These are phyloP conservation scores for Vanrija humicola DNA, from an alignment of 1,284 basidiomycete species.

Conservation along the genomic window DNA sequence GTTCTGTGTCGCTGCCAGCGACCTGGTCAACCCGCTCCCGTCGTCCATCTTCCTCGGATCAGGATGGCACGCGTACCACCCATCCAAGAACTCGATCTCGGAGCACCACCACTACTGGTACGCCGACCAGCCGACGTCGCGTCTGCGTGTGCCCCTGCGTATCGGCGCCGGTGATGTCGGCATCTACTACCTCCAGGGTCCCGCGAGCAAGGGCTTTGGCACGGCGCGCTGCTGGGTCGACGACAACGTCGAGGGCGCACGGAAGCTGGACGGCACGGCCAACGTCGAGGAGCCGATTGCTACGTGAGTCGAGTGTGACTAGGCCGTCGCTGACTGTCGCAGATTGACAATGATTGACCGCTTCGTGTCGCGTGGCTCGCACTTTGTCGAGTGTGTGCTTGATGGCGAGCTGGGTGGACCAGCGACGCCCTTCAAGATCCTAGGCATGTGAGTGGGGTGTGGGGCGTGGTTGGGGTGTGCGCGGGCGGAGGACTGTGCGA, in stretches of 20 bases:
- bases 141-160: slow-evolving; percentile 44
- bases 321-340: slow-evolving; percentile 31
- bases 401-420: slow-evolving; percentile 68
- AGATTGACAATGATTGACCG: slow-evolving; percentile 68
- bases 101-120: slow-evolving; percentile 79
- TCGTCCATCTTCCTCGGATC: slow-evolving; percentile 81
- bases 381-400: slow-evolving; percentile 74
- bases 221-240: slow-evolving; percentile 51
- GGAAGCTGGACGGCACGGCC: slow-evolving; percentile 46
- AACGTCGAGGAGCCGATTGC: slow-evolving; percentile 31
- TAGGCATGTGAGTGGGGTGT: slow-evolving; percentile 56
- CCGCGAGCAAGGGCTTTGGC: slow-evolving; percentile 44
- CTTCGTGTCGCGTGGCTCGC: slow-evolving; percentile 66
- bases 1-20: slow-evolving; percentile 86
- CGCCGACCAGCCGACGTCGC: slow-evolving; percentile 52
- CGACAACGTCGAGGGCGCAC: slow-evolving; percentile 49
- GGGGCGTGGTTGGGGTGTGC: no score
- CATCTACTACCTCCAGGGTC: slow-evolving; percentile 48
- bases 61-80: slow-evolving; percentile 78
- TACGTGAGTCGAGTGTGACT: slow-evolving; percentile 11
- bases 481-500: not conserved
- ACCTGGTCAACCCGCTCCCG: slow-evolving; percentile 89
- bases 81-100: slow-evolving; percentile 53
- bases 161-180: slow-evolving; percentile 50
- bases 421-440: slow-evolving; percentile 66